Conservation (phyloP, 495 filamentous ascomycete species). For the Amorphotheca resinae region DNA sequence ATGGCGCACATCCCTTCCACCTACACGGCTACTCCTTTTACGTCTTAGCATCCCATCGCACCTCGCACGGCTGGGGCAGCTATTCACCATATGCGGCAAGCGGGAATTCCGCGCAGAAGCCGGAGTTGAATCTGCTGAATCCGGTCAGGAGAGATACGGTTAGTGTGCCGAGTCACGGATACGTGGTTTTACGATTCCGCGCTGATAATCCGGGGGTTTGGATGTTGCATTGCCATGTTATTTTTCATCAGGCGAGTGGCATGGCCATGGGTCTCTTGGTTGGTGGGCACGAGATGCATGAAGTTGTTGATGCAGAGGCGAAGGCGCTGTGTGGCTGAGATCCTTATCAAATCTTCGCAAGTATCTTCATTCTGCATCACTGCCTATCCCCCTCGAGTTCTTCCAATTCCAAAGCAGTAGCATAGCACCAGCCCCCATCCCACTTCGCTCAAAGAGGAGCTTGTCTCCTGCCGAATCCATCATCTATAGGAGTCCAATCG, state of each 20-base stretch:
- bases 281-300: background rate
- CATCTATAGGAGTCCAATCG: too few relatives aligned
- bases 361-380: too few relatives aligned
- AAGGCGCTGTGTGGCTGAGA: background rate
- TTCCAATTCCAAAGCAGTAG: too few relatives aligned
- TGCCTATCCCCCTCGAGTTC: too few relatives aligned
- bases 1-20: conserved; percentile 44
- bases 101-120: conserved; percentile 32
- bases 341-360: too few relatives aligned
- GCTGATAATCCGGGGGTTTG: conserved; percentile 66
- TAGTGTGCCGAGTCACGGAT: conserved; percentile 39
- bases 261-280: conserved; percentile 47
- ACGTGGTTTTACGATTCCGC: conserved; percentile 45
- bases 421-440: too few relatives aligned
- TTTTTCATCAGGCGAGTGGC: conserved; percentile 68
- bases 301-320: background rate
- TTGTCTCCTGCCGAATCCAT: too few relatives aligned
- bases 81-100: conserved; percentile 6
- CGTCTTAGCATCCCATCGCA: conserved; percentile 39
- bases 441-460: too few relatives aligned
- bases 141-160: conserved; percentile 47
- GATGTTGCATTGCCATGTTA: conserved; percentile 73
- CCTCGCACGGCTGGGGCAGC: conserved; percentile 18
- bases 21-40: conserved; percentile 73
- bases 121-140: conserved; percentile 21